These are phyloP conservation scores for Dicorynia guianensis DNA, from an alignment of 306 rosid species.

Conservation along the genomic window DNA sequence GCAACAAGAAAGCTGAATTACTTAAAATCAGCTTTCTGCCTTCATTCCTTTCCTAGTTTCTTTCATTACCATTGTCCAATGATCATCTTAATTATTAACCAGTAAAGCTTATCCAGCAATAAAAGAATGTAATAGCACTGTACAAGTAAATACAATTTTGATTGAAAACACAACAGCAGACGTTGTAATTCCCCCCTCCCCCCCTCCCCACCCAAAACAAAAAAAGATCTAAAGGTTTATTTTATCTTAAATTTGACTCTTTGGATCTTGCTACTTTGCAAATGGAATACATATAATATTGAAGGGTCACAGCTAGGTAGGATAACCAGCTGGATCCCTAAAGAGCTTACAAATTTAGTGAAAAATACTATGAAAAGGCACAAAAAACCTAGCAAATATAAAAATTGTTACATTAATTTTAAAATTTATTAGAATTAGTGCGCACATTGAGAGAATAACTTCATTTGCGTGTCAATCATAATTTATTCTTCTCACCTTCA, in stretches of 20 bases:
- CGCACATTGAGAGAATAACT: conserved; percentile 34
- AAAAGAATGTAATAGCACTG: background rate
- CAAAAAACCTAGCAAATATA: background rate
- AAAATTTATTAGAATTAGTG: conserved; percentile 21
- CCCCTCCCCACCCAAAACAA: too few species aligned
- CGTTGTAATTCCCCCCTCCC: background rate
- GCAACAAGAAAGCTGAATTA: conserved; percentile 11
- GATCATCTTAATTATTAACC: background rate
- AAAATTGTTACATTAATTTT: background rate
- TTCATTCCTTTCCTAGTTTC: conserved; percentile 6
- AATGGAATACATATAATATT: background rate
- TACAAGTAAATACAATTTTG: background rate
- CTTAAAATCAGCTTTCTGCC: background rate
- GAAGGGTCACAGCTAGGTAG: background rate
- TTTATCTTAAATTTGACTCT: conserved; percentile 2
- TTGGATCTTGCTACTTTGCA: background rate
- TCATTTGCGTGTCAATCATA: conserved; percentile 24
- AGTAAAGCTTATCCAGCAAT: conserved; percentile 1
- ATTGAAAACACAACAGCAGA: background rate
- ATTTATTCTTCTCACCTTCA: conserved; percentile 55
- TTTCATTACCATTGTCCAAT: background rate
- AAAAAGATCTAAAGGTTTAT: background rate
- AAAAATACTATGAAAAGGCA: background rate
- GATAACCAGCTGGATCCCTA: conserved; percentile 1
- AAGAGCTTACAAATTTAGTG: background rate